A percentile compares a stretch with the other conserved stretches of the same genome.
These are phyloP conservation scores for Tuber magnatum DNA, from an alignment of 495 filamentous ascomycete genomes.

Conservation along the genomic window DNA sequence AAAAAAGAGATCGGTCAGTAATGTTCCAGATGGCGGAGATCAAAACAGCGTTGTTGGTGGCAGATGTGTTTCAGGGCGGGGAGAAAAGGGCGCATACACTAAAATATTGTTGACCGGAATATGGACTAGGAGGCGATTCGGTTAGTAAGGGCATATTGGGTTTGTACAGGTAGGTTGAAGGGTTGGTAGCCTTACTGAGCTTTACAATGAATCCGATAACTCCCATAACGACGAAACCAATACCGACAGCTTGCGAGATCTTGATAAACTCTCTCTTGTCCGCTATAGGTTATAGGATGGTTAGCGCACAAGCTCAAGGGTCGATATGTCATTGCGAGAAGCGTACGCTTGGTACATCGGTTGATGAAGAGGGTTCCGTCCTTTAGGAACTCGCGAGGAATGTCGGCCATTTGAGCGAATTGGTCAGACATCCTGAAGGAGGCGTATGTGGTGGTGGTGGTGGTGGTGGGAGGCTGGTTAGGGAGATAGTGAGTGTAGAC, in stretches of 20 bases:
- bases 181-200: conserved; percentile 57
- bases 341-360: conserved; percentile 74
- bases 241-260: conserved; percentile 91
- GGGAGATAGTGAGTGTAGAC: conserved; percentile 11
- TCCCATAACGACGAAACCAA: conserved; percentile 84
- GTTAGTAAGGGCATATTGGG: conserved; percentile 18
- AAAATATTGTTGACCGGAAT: conserved; percentile 80
- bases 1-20: neutral
- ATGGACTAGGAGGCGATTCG: conserved; percentile 51
- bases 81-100: conserved; percentile 44
- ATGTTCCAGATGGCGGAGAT: neutral
- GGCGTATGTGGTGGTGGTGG: conserved; percentile 6
- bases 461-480: conserved; percentile 16
- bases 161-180: conserved; percentile 15
- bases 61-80: neutral
- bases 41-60: neutral
- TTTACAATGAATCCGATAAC: conserved; percentile 88
- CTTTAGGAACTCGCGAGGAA: conserved; percentile 72
- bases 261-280: conserved; percentile 86
- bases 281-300: conserved; percentile 44
- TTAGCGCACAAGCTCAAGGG: conserved; percentile 20
- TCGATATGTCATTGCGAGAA: neutral
- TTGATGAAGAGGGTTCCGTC: conserved; percentile 78
- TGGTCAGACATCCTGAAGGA: conserved; percentile 59
- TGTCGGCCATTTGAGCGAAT: conserved; percentile 69